These are phyloP conservation scores for Metschnikowia corniflorae DNA, from an alignment of 805 yeast genomes.

Conservation along the genomic window DNA sequence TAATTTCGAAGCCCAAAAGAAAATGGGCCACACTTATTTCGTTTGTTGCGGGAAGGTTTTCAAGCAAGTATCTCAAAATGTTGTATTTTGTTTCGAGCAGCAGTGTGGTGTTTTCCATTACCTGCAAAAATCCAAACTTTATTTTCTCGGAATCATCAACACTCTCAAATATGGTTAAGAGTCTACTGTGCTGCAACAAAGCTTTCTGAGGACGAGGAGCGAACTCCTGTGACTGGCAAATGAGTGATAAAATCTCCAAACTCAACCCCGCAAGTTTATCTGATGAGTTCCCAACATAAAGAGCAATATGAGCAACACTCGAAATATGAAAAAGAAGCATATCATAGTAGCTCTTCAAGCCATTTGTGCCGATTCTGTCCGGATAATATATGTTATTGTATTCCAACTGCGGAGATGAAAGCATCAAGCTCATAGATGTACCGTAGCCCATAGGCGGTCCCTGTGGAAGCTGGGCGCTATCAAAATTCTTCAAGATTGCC, in stretches of 20 bases:
- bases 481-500: constrained; percentile 45
- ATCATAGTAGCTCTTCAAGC: constrained; percentile 63
- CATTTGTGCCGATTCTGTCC: constrained; percentile 51
- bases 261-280: constrained; percentile 49
- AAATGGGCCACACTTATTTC: constrained; percentile 65
- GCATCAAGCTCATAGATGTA: constrained; percentile 27
- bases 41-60: constrained; percentile 42
- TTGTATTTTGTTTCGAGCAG: constrained; percentile 49
- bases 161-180: constrained; percentile 68
- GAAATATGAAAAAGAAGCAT: constrained; percentile 69
- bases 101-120: constrained; percentile 40
- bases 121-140: constrained; percentile 67
- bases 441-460: constrained; percentile 21
- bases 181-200: constrained; percentile 50
- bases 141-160: constrained; percentile 77
- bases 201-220: constrained; percentile 21
- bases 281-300: constrained; percentile 64
- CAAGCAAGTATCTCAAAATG: constrained; percentile 55
- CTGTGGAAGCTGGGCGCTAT: constrained; percentile 6
- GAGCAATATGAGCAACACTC: constrained; percentile 66
- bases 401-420: constrained; percentile 20
- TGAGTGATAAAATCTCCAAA: constrained; percentile 47
- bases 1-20: constrained; percentile 65
- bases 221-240: constrained; percentile 51
- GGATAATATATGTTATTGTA: constrained; percentile 38